Conservation (phyloP, 2,329 filamentous ascomycete genomes). For the Alternaria atra region DNA sequence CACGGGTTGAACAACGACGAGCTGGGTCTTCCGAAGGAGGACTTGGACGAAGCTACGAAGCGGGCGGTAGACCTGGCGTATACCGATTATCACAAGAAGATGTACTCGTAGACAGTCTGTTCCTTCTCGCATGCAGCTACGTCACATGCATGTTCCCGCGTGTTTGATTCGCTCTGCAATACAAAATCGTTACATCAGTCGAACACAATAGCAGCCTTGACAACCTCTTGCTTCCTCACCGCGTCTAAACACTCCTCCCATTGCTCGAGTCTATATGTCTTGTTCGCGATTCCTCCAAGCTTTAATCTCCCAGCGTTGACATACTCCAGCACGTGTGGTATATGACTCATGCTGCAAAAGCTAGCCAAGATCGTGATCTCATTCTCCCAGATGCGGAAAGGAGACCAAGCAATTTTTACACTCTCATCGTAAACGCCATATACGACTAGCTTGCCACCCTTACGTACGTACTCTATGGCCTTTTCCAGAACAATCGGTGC, state of each 20-base stretch:
- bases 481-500: constrained; percentile 74
- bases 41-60: constrained; percentile 65
- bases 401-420: constrained; percentile 72
- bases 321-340: constrained; percentile 41
- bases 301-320: constrained; percentile 69
- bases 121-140: background rate
- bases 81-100: constrained; percentile 13
- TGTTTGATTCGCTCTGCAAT: background rate
- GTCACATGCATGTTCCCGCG: too few relatives aligned
- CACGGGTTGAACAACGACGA: constrained; percentile 58
- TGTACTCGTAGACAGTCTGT: background rate
- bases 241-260: constrained; percentile 75
- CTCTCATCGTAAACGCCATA: constrained; percentile 74
- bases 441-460: constrained; percentile 75
- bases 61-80: constrained; percentile 18
- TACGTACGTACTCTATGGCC: constrained; percentile 74
- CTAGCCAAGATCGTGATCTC: constrained; percentile 76
- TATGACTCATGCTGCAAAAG: constrained; percentile 71
- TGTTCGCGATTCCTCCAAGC: constrained; percentile 75
- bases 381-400: constrained; percentile 72
- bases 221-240: constrained; percentile 76
- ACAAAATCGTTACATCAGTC: constrained; percentile 49
- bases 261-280: constrained; percentile 76
- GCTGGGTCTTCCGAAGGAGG: constrained; percentile 67
- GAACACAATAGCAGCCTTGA: constrained; percentile 78